Conservation (phyloP, 163 green algal species). For the Scenedesmus sp. region DNA sequence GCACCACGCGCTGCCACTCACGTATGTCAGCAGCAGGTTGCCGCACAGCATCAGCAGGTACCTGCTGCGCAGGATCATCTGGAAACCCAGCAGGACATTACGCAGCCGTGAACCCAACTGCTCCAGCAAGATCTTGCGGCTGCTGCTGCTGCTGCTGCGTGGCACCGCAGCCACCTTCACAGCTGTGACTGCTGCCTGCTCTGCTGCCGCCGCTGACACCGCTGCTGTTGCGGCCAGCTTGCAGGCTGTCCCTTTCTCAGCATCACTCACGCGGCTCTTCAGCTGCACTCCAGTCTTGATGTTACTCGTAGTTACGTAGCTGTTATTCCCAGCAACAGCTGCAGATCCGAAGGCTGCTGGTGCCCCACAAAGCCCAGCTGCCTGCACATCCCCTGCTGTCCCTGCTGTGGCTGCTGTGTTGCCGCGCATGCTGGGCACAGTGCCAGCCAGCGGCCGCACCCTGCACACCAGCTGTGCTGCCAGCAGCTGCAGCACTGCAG, state of each 20-base stretch:
- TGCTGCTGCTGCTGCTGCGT: constrained; percentile 9
- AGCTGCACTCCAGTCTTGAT: not conserved
- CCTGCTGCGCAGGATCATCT: constrained; percentile 59
- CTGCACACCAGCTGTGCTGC: constrained; percentile 43
- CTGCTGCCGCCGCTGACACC: constrained; percentile 5
- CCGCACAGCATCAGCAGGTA: constrained; percentile 79
- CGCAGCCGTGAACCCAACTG: not conserved
- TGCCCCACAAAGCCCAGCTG: not conserved
- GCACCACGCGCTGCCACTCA: too few relatives aligned
- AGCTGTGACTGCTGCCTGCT: not conserved
- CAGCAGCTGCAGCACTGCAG: constrained; percentile 41
- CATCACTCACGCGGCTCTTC: not conserved
- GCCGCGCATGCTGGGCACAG: not conserved
- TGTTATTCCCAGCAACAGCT: not conserved
- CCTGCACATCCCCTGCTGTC: not conserved
- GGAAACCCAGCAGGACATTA: constrained; percentile 56
- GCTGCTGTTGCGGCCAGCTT: constrained; percentile 18
- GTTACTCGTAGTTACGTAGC: not conserved
- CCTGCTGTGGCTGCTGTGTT: not conserved
- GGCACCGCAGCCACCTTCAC: not conserved
- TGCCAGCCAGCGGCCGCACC: not conserved
- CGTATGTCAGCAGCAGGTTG: constrained; percentile 77
- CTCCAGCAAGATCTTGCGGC: not conserved
- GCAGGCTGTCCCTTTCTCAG: not conserved
- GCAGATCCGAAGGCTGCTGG: not conserved